A percentile compares a stretch with the other conserved stretches of the same genome.
Evolutionary conservation across 2,329 filamentous ascomycete species (phyloP).

Genomic region (Bretziella fagacearum): DNA sequence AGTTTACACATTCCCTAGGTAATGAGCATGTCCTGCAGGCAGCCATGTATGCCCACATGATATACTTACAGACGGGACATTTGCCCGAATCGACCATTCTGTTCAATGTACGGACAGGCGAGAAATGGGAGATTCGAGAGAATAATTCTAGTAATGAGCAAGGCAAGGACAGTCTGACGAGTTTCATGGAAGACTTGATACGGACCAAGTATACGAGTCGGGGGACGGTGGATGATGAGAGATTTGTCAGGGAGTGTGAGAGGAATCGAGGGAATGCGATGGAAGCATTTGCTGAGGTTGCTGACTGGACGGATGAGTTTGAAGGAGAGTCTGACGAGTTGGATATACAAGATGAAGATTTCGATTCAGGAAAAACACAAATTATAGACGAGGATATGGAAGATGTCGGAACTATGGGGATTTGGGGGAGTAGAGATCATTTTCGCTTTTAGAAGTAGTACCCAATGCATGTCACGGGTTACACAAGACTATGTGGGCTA

Average conservation of each 20-base stretch:
- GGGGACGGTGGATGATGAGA: conserved; percentile 7
- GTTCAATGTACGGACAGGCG: conserved; percentile 20
- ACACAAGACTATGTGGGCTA: too few relatives aligned
- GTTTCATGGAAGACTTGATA: conserved; percentile 16
- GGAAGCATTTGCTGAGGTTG: conserved; percentile 1
- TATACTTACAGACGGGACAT: conserved; percentile 12
- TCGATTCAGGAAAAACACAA: neutral
- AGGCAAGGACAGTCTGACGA: neutral
- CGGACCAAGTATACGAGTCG: conserved; percentile 16
- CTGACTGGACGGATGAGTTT: neutral
- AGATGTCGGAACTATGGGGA: neutral
- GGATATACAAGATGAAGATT: neutral
- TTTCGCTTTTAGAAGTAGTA: neutral
- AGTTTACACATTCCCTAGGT: conserved; percentile 19
- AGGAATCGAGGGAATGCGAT: neutral
- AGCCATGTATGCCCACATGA: conserved; percentile 19
- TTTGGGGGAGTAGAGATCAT: neutral
- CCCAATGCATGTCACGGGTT: too few relatives aligned
- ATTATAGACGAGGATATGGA: neutral
- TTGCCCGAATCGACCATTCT: conserved; percentile 16
- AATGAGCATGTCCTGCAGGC: conserved; percentile 19
- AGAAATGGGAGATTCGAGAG: conserved; percentile 17
- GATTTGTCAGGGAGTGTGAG: conserved; percentile 13
- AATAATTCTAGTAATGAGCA: neutral
- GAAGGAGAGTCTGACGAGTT: conserved; percentile 1